Base-by-base conservation (phyloP, 331 rosid genomes). In the Malus hybrid region DNA sequence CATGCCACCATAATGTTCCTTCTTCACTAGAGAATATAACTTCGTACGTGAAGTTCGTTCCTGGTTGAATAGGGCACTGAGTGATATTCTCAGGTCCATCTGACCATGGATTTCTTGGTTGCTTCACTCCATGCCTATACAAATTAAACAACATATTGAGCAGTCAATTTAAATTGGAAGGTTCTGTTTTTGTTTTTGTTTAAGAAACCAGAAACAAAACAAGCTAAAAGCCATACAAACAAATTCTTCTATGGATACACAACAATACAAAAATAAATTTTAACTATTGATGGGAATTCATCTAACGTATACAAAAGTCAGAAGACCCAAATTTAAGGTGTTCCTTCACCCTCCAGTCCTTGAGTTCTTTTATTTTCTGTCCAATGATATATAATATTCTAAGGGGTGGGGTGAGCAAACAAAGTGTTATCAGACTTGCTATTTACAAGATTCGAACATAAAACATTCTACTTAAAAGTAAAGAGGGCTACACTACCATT, bases 1-100 rank as follows among this genome's bases (percentile, higher is more conserved):
- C 84, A 62, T 83, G 90, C 90, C 90, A 84, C 88, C 88, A 86
- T 0, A 86, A 60, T 4, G 86, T 86, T 60, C 90, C 88, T 84
- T 86, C 90, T 65, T 86, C 88, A 1, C 6, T 29, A 0, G 90
- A 84, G 32, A 86, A 84, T 0, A 74, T 60, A 27, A 86, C 68
- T 63, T 86, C 74, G 24, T 86, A 80, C 4, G 76, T 81, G 20
- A 86, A 84, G 62, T 28, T 81, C 5, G 75, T 63, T 56, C 90
- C 88, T 3, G 83, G 57, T n/a, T 70, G 67, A 15, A 86, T 86
- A 5, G 88, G 88, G 65, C 90, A 86, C 24, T 86, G 90, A 13
- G 88, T 86, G 22, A 86, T 57, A 56, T 86, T 81, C 61, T 83
- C 87, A 0, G 87, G 90, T 24, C 90, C 87, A 56, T 86, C 90